Base-by-base conservation (phyloP, 371 early-diverging fungal genomes). In the Mucor saturninus region DNA sequence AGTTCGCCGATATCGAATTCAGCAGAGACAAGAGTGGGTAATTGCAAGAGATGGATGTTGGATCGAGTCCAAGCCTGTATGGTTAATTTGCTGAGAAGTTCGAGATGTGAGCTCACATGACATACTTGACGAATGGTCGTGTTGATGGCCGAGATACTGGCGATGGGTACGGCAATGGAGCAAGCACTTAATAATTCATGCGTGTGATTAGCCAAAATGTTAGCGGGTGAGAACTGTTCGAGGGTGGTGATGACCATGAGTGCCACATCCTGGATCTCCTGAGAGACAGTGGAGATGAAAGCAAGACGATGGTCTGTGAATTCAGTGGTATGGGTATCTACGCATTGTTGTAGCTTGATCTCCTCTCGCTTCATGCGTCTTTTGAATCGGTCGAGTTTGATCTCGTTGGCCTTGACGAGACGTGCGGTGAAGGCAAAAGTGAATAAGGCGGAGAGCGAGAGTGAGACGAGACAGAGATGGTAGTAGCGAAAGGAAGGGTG, bases 1-100 rank as follows among this genome's bases (percentile, higher is more conserved):
- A 84, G 55, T 45, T 84, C 83, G 14, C 85, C 86, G 48, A 85
- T 81, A 64, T 86, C 86, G 61, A 86, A 86, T 42, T 62, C 68
- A 32, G 8, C 45, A 26, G 31, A 15, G 0, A 30, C 15, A 2
- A 52, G 31, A 5, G 15, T 7, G 1, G 64, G 56, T 45, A 64
- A 52, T 21, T 46, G 26, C 13, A 55, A 21, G 30, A 13, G 21
- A 28, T 48, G 30, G 13, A 10, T 30, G 13, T 48, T 38, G 1
- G 28, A 38, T 2, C 35, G 48, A 7, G 40, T 38, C 63, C 68
- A 63, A 4, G 63, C 58, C 32, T 71, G 67, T 2, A 29, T 35
- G 43, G 56, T 60, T 28, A 59, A 52, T 40, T 58, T 60, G 14
- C 64, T 63, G 48, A 75, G 13, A 4, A 72, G 54, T 4, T 65